phyloP scores from a whole-genome alignment of 1,139 yeast genomes.

The Yamadazyma triangularis region DNA sequence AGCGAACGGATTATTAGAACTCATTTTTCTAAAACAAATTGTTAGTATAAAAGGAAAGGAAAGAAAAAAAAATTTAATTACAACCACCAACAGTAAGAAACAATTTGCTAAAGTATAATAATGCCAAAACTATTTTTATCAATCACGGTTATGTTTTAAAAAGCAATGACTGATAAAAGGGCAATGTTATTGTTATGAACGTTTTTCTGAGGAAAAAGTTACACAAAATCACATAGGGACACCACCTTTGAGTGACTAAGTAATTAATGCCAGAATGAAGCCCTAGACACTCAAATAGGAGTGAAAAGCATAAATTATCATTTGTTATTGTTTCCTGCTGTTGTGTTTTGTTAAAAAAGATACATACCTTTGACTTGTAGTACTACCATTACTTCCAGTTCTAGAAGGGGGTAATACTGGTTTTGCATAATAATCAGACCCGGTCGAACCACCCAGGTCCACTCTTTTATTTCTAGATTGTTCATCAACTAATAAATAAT shows the following conservation, averaged over 20 bases:
- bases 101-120: no score
- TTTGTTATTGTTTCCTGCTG: no score
- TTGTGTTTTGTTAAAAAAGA: no score
- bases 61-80: no score
- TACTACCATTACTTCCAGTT: neutral
- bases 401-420: neutral
- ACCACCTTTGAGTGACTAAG: no score
- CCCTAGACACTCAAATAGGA: no score
- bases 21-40: conserved; percentile 28
- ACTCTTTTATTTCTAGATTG: neutral
- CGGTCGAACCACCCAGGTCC: neutral
- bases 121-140: no score
- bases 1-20: conserved; percentile 57
- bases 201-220: neutral
- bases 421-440: neutral
- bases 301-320: no score
- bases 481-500: conserved; percentile 9
- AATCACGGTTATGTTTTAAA: no score
- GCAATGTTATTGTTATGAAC: conserved; percentile 13
- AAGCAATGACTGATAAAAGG: neutral
- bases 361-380: conserved; percentile 29
- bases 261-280: no score
- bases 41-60: conserved; percentile 18
- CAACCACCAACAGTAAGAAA: no score
- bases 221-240: neutral